Conservation (phyloP, 2,329 filamentous ascomycete genomes). For the Polytolypa hystricis region DNA sequence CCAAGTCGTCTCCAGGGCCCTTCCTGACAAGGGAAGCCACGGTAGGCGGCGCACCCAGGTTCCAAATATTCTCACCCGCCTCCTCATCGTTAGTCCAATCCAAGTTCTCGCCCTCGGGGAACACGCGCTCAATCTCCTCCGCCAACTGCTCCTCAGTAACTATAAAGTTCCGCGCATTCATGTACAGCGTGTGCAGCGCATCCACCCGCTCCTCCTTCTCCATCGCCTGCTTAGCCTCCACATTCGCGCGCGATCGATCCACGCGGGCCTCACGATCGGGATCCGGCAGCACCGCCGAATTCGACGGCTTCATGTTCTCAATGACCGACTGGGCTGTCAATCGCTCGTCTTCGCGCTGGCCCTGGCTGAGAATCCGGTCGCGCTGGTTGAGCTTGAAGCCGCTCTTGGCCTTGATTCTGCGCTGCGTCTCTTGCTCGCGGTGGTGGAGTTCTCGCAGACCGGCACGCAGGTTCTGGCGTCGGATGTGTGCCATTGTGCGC, state of each 20-base stretch:
- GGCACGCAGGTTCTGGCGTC: slow-evolving; percentile 60
- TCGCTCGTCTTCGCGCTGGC: slow-evolving; percentile 63
- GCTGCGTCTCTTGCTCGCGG: slow-evolving; percentile 45
- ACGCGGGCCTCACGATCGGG: slow-evolving; percentile 48
- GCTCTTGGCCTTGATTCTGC: slow-evolving; percentile 30
- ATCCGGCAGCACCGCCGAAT: slow-evolving; percentile 47
- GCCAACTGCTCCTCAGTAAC: slow-evolving; percentile 68
- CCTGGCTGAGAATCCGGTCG: slow-evolving; percentile 45
- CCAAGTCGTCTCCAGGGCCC: slow-evolving; percentile 23
- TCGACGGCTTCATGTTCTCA: slow-evolving; percentile 37
- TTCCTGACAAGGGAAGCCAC: slow-evolving; percentile 21
- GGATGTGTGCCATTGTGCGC: slow-evolving; percentile 56
- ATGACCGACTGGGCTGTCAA: slow-evolving; percentile 61
- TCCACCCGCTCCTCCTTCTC: slow-evolving; percentile 54
- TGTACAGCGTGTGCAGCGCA: slow-evolving; percentile 75
- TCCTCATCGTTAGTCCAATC: slow-evolving; percentile 33
- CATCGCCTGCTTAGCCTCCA: slow-evolving; percentile 35
- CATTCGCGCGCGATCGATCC: slow-evolving; percentile 31
- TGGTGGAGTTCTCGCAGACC: slow-evolving; percentile 59
- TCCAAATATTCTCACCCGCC: slow-evolving; percentile 42
- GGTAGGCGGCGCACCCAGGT: slow-evolving; percentile 35
- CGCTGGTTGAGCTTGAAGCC: slow-evolving; percentile 40
- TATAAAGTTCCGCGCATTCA: slow-evolving; percentile 80
- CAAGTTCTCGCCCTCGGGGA: slow-evolving; percentile 48
- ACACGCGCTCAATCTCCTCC: slow-evolving; percentile 61